Base-by-base conservation (phyloP, 768 basidiomycete species). In the Punctularia strigosozonata region DNA sequence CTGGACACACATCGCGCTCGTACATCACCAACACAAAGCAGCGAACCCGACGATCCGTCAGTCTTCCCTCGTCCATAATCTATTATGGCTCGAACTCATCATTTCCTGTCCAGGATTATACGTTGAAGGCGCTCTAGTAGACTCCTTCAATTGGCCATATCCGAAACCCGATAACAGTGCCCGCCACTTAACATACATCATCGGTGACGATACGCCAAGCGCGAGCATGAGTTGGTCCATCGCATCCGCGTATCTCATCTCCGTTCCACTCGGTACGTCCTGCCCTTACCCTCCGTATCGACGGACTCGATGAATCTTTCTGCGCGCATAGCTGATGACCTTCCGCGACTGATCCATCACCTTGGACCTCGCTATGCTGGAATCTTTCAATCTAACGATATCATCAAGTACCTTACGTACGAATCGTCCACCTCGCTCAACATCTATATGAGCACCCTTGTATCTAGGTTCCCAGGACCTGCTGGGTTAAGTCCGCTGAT, bases 371-470 rank as follows among this genome's bases (percentile, higher is more conserved):
- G 79, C 31, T 90, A 90, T 43, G 64, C 65, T 1, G 78, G 75
- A 17, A 77, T 75, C 31, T 86, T 88, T 55, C 86, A 87, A 52
- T 81, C 86, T 35, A 68, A 66, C 6, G 53, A 69, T 3, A 66
- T 89, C 25, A 63, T 76, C 46, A 77, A 72, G 32, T 88, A 88
- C 53, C 60, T 90, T 35, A 91, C 87, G 0, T 91, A 90, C 54
- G 82, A 87, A 46, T 82, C 83, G 0, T 75, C 80, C 4, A 86
- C 87, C 1, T 85, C 85, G 0, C 65, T 90, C 38, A 88, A 84
- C 51, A 84, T 90, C 66, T 76, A 77, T 46, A 60, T 91, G 14
- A 64, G 68, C 23, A 69, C 62, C 25, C 50, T 68, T 30, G 59
- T 64, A 10, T 49, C 66, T 34, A 41, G 56, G 57, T 35, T n/a